These are phyloP conservation scores for Daldinia vernicosa DNA, from an alignment of 495 filamentous ascomycete genomes.

Conservation along the genomic window DNA sequence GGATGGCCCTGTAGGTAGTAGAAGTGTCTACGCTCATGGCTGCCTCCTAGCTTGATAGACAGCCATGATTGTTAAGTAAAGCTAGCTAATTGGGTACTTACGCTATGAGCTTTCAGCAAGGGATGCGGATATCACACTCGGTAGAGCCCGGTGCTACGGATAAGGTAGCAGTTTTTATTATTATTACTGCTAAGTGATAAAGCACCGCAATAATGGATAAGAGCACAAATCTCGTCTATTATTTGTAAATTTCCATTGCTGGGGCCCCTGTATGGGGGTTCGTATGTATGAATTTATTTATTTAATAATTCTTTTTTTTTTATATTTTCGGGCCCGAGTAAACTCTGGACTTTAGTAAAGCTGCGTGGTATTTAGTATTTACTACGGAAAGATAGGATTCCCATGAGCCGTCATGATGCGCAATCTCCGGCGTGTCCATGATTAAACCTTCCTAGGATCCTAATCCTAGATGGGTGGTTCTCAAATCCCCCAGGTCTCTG, in stretches of 20 bases:
- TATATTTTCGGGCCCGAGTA: too few species aligned
- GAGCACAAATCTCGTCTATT: not conserved
- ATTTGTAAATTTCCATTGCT: not conserved
- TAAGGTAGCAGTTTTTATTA: not conserved
- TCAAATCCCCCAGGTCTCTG: conserved; percentile 23
- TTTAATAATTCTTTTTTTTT: too few species aligned
- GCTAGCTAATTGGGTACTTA: not conserved
- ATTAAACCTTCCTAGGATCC: conserved; percentile 7
- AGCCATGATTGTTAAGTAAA: not conserved
- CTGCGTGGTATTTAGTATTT: not conserved
- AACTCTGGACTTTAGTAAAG: not conserved
- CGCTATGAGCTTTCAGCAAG: not conserved
- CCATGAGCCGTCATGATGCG: not conserved
- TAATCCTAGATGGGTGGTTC: conserved; percentile 8
- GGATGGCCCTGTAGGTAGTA: too few species aligned
- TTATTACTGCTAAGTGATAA: too few species aligned
- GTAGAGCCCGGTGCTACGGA: not conserved
- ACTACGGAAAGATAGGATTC: not conserved
- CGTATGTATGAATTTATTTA: too few species aligned
- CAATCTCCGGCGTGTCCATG: conserved; percentile 30
- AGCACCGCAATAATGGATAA: too few species aligned
- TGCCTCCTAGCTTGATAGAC: not conserved
- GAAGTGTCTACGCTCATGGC: too few species aligned
- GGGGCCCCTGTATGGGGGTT: not conserved
- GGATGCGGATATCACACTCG: not conserved